Percentiles rank a stretch among this genome's conserved stretches.
Conservation (phyloP, 495 filamentous ascomycete genomes). For the Penicillium turbatum region DNA sequence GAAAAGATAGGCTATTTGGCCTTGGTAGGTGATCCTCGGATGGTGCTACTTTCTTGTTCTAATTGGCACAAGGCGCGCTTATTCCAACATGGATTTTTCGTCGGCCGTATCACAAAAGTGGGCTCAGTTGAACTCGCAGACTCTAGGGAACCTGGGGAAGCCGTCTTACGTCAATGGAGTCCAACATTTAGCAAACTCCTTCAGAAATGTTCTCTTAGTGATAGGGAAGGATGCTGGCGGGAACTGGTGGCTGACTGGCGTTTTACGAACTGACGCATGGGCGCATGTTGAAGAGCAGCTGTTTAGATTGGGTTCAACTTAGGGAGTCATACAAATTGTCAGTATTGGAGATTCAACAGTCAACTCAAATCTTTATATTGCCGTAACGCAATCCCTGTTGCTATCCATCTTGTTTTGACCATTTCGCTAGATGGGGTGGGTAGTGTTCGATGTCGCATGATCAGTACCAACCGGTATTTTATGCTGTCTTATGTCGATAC, state of each 20-base stretch:
- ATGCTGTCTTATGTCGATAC: too few relatives aligned
- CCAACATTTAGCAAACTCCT: neutral
- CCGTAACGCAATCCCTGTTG: too few relatives aligned
- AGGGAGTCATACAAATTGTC: neutral
- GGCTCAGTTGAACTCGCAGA: neutral
- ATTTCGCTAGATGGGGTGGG: too few relatives aligned
- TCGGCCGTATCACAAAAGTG: neutral
- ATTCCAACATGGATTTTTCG: neutral
- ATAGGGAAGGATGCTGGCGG: neutral
- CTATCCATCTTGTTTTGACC: too few relatives aligned
- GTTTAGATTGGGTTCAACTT: neutral
- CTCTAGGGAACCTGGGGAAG: neutral
- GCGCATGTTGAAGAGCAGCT: neutral
- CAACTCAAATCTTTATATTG: too few relatives aligned
- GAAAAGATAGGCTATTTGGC: neutral
- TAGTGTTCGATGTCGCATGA: too few relatives aligned
- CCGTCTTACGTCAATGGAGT: neutral
- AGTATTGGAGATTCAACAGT: too few relatives aligned
- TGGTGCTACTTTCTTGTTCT: neutral
- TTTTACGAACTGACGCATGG: neutral
- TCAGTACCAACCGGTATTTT: too few relatives aligned
- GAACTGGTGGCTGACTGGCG: neutral
- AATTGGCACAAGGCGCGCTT: slow-evolving; percentile 1
- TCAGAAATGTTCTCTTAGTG: neutral
- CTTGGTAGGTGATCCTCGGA: neutral